Conservation (phyloP, 1,284 basidiomycete species). For the Ganoderma leucocontextum region DNA sequence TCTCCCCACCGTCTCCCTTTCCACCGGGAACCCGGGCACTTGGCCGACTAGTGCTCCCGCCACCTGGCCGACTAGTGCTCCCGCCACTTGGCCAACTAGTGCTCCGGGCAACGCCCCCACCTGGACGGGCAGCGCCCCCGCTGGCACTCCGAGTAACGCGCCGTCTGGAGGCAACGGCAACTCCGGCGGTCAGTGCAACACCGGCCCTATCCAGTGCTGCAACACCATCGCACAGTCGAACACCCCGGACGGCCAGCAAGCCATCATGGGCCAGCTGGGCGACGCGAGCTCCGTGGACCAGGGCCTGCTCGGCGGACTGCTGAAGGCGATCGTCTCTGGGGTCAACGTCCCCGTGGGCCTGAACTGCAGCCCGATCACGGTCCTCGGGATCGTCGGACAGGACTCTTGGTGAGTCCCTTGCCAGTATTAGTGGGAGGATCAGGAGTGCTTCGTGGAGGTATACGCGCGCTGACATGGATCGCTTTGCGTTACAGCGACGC, state of each 20-base stretch:
- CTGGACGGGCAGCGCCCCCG: background rate
- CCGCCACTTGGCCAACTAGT: no score
- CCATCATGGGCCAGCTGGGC: background rate
- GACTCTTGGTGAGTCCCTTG: conserved; percentile 13
- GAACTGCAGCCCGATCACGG: conserved; percentile 26
- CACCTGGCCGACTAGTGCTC: no score
- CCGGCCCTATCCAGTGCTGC: conserved; percentile 30
- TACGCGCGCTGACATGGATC: background rate
- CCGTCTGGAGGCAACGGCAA: background rate
- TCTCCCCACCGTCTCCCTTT: background rate
- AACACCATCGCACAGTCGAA: conserved; percentile 22
- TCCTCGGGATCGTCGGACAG: conserved; percentile 5
- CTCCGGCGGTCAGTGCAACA: conserved; percentile 27
- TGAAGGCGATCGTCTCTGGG: conserved; percentile 1
- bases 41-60: no score
- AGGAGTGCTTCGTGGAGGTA: background rate
- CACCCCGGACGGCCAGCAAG: conserved; percentile 4
- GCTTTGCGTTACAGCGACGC: conserved; percentile 5
- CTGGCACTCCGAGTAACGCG: background rate
- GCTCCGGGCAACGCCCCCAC: no score
- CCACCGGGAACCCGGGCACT: background rate
- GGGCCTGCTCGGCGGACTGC: background rate
- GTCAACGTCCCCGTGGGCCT: conserved; percentile 24
- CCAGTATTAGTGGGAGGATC: background rate
- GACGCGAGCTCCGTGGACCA: background rate